Conservation (phyloP, 2,329 filamentous ascomycete species). For the Colletotrichum filicis region DNA sequence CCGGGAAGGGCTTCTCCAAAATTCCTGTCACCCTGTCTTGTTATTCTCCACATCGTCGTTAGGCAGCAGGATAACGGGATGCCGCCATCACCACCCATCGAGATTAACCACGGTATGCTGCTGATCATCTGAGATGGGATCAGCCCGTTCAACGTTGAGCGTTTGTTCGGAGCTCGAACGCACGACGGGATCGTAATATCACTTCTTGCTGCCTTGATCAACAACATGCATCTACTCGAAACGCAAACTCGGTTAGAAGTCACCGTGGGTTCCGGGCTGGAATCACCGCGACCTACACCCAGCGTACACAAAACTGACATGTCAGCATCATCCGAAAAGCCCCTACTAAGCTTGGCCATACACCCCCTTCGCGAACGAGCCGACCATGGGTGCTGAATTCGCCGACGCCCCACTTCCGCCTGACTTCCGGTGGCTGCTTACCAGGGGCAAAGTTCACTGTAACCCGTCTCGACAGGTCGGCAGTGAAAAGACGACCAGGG, state of each 20-base stretch:
- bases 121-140: neutral
- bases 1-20: slow-evolving; percentile 20
- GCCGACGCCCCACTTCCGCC: slow-evolving; percentile 14
- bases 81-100: slow-evolving; percentile 6
- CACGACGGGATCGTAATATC: neutral
- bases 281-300: neutral
- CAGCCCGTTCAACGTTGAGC: neutral
- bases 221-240: neutral
- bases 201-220: neutral
- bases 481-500: neutral
- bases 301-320: neutral
- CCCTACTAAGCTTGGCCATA: neutral
- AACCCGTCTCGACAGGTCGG: neutral
- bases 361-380: neutral
- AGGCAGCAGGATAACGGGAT: slow-evolving; percentile 32
- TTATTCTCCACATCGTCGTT: slow-evolving; percentile 14
- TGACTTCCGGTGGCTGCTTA: neutral
- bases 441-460: neutral
- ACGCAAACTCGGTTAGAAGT: neutral
- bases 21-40: slow-evolving; percentile 17
- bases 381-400: slow-evolving; percentile 6
- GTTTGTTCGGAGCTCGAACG: neutral
- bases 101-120: neutral
- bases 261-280: neutral
- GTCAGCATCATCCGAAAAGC: neutral